These are phyloP conservation scores for Trichoderma arundinaceum DNA, from an alignment of 2,329 filamentous ascomycete species.

Conservation along the genomic window DNA sequence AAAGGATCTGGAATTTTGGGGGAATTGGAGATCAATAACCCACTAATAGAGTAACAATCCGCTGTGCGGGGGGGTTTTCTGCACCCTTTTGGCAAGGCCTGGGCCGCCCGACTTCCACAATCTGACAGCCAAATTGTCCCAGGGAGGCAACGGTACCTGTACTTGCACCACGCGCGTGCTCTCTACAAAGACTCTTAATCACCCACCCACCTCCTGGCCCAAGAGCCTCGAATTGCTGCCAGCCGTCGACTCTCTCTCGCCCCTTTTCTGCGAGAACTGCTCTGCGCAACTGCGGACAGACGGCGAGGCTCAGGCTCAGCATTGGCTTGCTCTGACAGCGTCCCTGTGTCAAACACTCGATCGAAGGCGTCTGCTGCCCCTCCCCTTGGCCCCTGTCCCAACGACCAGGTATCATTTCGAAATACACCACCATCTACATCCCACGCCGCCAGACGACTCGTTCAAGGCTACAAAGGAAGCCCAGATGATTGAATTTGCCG, in stretches of 20 bases:
- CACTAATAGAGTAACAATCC: not conserved
- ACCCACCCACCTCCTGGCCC: slow-evolving; percentile 1
- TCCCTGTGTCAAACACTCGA: not conserved
- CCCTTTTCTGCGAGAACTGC: not conserved
- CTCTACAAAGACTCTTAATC: slow-evolving; percentile 16
- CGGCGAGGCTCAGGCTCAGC: not conserved
- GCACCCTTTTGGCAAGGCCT: slow-evolving; percentile 16
- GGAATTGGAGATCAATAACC: slow-evolving; percentile 12
- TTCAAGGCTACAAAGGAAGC: not conserved
- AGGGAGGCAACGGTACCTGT: too few species aligned
- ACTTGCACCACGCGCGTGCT: too few species aligned
- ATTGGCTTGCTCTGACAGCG: not conserved
- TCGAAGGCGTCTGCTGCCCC: slow-evolving; percentile 5
- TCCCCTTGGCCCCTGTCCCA: not conserved
- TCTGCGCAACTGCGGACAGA: not conserved
- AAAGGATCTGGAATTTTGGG: not conserved
- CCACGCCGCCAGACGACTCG: not conserved
- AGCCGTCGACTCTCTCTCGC: slow-evolving; percentile 2
- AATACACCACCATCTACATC: not conserved
- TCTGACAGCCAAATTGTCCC: not conserved
- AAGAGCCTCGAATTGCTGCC: not conserved
- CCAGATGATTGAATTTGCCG: slow-evolving; percentile 35
- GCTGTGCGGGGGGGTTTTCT: slow-evolving; percentile 1
- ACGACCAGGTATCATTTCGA: not conserved
- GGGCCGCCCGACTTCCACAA: not conserved